Conservation (phyloP, 2,329 filamentous ascomycete species). For the Stylonectria norvegica region DNA sequence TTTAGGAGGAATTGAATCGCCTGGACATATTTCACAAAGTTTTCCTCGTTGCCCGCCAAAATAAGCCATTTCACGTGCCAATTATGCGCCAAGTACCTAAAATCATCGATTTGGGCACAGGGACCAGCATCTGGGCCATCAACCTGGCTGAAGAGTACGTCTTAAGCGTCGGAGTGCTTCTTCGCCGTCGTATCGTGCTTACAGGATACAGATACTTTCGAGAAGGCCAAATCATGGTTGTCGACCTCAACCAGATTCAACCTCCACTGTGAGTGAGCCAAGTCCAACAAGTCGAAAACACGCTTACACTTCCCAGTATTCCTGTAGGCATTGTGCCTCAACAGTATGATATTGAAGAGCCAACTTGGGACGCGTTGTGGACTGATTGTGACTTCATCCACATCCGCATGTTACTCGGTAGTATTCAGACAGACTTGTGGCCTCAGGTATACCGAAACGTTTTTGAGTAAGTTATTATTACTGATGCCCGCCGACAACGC, state of each 20-base stretch:
- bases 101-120: conserved; percentile 71
- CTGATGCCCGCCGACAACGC: background rate
- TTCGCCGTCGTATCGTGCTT: conserved; percentile 1
- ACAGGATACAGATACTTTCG: conserved; percentile 17
- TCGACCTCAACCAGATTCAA: conserved; percentile 41
- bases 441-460: conserved; percentile 67
- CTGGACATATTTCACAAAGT: conserved; percentile 81
- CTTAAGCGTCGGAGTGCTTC: background rate
- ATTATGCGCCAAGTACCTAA: conserved; percentile 24
- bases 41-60: conserved; percentile 61
- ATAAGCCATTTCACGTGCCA: conserved; percentile 27
- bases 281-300: background rate
- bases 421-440: conserved; percentile 67
- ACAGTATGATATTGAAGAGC: conserved; percentile 73
- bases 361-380: conserved; percentile 51
- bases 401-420: conserved; percentile 73
- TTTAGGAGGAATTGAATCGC: conserved; percentile 67
- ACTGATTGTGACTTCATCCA: conserved; percentile 77
- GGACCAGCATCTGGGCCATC: conserved; percentile 88
- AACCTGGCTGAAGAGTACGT: conserved; percentile 71
- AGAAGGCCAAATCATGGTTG: conserved; percentile 33
- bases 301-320: conserved; percentile 51
- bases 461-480: conserved; percentile 50
- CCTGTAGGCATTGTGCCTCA: conserved; percentile 55
- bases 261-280: conserved; percentile 33